Conservation (phyloP, 345 rosid genomes). For the Brassica cretica region DNA sequence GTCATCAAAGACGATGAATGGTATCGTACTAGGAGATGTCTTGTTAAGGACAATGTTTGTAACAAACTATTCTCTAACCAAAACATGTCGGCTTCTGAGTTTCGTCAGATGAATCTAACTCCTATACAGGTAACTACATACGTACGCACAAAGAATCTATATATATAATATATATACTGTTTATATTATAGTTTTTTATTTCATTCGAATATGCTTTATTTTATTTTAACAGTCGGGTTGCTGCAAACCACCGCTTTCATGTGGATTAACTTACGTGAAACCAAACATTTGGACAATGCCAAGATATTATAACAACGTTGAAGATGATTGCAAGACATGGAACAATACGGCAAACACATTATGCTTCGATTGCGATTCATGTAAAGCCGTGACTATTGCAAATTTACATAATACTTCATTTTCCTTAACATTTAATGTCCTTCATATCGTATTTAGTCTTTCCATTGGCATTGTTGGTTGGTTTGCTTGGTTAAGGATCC, state of each 20-base stretch:
- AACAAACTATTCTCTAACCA: conserved; percentile 22
- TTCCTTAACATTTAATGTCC: conserved; percentile 1
- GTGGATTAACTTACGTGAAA: conserved; percentile 34
- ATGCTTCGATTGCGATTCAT: conserved; percentile 38
- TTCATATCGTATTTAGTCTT: conserved; percentile 24
- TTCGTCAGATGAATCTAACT: conserved; percentile 34
- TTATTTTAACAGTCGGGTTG: conserved; percentile 30
- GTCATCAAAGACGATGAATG: conserved; percentile 40
- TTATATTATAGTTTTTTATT: neutral
- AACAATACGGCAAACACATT: conserved; percentile 14
- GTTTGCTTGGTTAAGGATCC: conserved; percentile 30
- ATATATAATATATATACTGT: neutral
- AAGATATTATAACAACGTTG: conserved; percentile 20
- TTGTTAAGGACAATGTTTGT: conserved; percentile 34
- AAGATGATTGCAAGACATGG: conserved; percentile 34
- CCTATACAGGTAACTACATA: conserved; percentile 33
- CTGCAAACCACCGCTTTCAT: conserved; percentile 43
- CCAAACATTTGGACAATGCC: conserved; percentile 27
- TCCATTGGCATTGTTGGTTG: conserved; percentile 23
- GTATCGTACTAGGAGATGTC: conserved; percentile 40
- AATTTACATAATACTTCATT: conserved; percentile 11
- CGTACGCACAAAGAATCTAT: neutral
- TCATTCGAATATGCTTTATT: neutral
- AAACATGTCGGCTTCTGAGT: conserved; percentile 33
- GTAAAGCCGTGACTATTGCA: conserved; percentile 39